Base-by-base conservation (phyloP, 805 yeast genomes). In the Ogataea pignaliae region DNA sequence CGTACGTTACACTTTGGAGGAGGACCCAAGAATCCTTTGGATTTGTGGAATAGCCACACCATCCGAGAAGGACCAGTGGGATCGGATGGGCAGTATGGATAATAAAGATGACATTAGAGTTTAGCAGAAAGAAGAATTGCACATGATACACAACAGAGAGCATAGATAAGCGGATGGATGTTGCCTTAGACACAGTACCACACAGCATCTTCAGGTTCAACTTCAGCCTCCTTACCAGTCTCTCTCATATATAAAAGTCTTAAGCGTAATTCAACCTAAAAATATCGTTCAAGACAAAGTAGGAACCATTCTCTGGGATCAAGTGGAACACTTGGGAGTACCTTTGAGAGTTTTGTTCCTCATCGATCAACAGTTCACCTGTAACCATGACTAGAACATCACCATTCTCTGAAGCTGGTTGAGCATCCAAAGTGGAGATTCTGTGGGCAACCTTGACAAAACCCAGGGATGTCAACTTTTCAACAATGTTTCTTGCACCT, bases 331-430 rank as follows among this genome's bases (percentile, higher is more conserved):
- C 96, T 72, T 93, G 99, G 29, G 98, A 88, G 72, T 90, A 93
- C 71, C 96, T 83, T 70, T 91, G 97, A 45, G 97, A 81, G 68
- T 88, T 89, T 64, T 83, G 86, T 73, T 93, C 98, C 52, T 91
- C 98, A 65, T 93, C 99, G 53, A 85, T 76, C 58, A 89, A 70
- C 54, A 93, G 78, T 68, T 88, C 97, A 52, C 99, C 99, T 43
- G 99, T 93, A 57, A 93, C 97, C 93, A 93, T 84, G 42, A 91
- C 98, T 58, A 93, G 75, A 44, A 93, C 95, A 64, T 91, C 97
- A 50, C 93, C 91, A 57, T 73, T 79, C 46, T 95, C 88, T 45
- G 96, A 85, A 33, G 95, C 96, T 40, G 99, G 99, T 72, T 93
- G 99, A 37, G 98, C 98, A 61, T 93, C 98, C 62, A 93, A 78